Evolutionary conservation across 805 yeast genomes (phyloP).

Genomic region (Myxozyma kluyveri): DNA sequence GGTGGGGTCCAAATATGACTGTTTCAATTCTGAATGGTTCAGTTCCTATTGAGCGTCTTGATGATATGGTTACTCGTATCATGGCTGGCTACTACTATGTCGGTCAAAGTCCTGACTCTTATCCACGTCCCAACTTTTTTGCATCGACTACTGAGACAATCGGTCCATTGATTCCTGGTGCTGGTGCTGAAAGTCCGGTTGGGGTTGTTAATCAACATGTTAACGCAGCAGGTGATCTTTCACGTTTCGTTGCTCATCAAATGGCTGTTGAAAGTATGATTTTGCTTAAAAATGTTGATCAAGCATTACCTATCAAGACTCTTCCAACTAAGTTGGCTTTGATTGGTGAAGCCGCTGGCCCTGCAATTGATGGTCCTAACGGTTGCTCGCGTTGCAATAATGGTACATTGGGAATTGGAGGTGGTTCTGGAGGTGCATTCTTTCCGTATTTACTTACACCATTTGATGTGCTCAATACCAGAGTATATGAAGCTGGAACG

Average conservation of each 20-base stretch:
- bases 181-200: slow-evolving; percentile 50
- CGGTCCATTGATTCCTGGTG: slow-evolving; percentile 39
- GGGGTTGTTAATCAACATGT: slow-evolving; percentile 53
- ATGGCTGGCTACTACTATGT: slow-evolving; percentile 55
- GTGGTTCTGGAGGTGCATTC: slow-evolving; percentile 64
- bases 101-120: slow-evolving; percentile 42
- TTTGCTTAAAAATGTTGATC: slow-evolving; percentile 52
- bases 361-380: slow-evolving; percentile 53
- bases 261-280: slow-evolving; percentile 60
- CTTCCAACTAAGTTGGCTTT: too few relatives aligned
- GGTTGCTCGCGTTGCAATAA: slow-evolving; percentile 50
- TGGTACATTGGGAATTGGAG: slow-evolving; percentile 55
- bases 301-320: slow-evolving; percentile 48
- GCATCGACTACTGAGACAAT: slow-evolving; percentile 59
- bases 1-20: slow-evolving; percentile 58
- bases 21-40: slow-evolving; percentile 56
- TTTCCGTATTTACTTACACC: slow-evolving; percentile 60
- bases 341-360: slow-evolving; percentile 56
- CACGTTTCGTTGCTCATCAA: slow-evolving; percentile 45
- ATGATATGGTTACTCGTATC: slow-evolving; percentile 62
- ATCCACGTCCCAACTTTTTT: slow-evolving; percentile 51
- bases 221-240: slow-evolving; percentile 50
- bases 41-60: slow-evolving; percentile 50
- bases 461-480: slow-evolving; percentile 50
- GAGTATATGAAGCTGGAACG: slow-evolving; percentile 49